These are phyloP conservation scores for Jimgerdemannia lactiflua DNA, from an alignment of 192 early-diverging fungal species.

Conservation along the genomic window DNA sequence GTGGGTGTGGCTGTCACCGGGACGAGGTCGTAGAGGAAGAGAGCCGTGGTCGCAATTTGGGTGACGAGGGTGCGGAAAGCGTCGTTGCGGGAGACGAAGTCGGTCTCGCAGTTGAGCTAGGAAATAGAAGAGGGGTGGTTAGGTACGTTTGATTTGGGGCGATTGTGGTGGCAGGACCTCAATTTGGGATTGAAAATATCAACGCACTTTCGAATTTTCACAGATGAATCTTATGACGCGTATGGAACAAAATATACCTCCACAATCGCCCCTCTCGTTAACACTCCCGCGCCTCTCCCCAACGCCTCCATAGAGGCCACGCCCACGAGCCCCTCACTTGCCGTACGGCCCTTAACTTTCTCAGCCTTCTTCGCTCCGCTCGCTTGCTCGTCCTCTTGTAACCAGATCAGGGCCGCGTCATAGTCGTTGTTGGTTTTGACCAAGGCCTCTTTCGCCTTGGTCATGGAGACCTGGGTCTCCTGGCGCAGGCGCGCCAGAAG, in stretches of 20 bases:
- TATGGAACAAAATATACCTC: constrained; percentile 46
- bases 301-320: constrained; percentile 51
- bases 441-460: constrained; percentile 88
- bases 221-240: background rate
- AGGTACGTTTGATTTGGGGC: no score
- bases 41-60: constrained; percentile 53
- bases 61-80: constrained; percentile 74
- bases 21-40: constrained; percentile 32
- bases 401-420: constrained; percentile 75
- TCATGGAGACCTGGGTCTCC: constrained; percentile 74
- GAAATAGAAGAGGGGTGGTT: constrained; percentile 18
- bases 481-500: constrained; percentile 73
- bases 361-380: constrained; percentile 75
- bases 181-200: background rate
- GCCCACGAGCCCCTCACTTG: constrained; percentile 77
- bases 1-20: constrained; percentile 2
- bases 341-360: constrained; percentile 76
- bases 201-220: no score
- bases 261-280: constrained; percentile 55
- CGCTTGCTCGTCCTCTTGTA: constrained; percentile 67
- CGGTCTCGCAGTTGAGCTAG: constrained; percentile 91
- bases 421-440: constrained; percentile 67
- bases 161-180: background rate
- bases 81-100: constrained; percentile 89
- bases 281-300: constrained; percentile 30